Evolutionary conservation across 2,329 filamentous ascomycete genomes (phyloP), one percentile per base, ranked within the genome.

Genomic region (Pseudocercospora eumusae): DNA sequence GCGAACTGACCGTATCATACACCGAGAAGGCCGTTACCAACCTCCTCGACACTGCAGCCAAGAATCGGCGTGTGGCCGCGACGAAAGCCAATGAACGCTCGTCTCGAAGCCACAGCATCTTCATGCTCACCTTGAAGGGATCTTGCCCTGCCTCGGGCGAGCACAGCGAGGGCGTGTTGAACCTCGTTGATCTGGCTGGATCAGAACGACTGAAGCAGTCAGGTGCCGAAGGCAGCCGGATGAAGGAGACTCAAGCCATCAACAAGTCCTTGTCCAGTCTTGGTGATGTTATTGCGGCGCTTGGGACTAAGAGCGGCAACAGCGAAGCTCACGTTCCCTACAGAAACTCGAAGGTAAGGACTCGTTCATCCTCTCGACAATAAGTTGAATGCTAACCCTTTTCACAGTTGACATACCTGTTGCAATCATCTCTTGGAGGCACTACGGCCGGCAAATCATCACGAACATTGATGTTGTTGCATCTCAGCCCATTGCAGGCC

Each of bases 391-490:
- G 21, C 64, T 69, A 59, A 67, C 40, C 9, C 25, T 21, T n/a
- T 8, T 21, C 20, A n/a, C 55, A 89, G 84, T 83, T 99, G 67
- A 99, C 95, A 8, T 96, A 97, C 73, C 83, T 99, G 52, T 84
- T 99, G 40, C 92, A 98, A 84, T 96, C 95, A 74, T 96, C 92
- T 2, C 82, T 99, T 7, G 93, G 95, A 3, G 95, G 95, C 15
- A 97, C 96, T 76, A 68, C 70, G n/a, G 73, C 69, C 44, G 73
- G 72, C 60, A 75, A 75, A 54, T 69, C 69, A 25, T 95, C 90
- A 69, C 96, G 97, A 79, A 99, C 95, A 0, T 88, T 99, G 71
- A 99, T 99, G 95, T 96, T 99, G 76, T 92, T 98, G 75, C 98
- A 98, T 93, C 90, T 96, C 60, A 95, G 90, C 69, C 95, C 95